Conservation (phyloP, 441 rosid species). For the Gossypium lobatum region DNA sequence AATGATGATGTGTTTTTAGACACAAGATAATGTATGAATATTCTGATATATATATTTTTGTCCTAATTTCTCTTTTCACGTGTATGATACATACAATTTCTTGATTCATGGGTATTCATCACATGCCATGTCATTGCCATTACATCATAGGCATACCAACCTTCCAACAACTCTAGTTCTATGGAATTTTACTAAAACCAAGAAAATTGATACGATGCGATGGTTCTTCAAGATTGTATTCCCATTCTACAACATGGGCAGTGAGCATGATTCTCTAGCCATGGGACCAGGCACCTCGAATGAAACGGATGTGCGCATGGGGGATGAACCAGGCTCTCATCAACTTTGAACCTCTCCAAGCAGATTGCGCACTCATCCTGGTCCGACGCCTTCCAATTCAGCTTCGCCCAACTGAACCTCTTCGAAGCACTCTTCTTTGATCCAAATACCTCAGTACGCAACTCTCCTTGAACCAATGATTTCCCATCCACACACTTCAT, state of each 20-base stretch:
- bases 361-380: conserved; percentile 72
- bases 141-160: background rate
- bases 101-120: background rate
- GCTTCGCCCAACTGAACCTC: conserved; percentile 42
- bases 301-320: conserved; percentile 80
- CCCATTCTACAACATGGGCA: conserved; percentile 77
- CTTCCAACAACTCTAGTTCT: conserved; percentile 21
- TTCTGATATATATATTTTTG: too few relatives aligned
- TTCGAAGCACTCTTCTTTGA: conserved; percentile 32
- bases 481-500: conserved; percentile 12
- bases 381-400: conserved; percentile 49
- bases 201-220: background rate
- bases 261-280: conserved; percentile 53
- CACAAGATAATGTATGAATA: too few relatives aligned
- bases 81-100: background rate
- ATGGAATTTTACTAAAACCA: background rate
- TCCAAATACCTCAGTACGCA: conserved; percentile 39
- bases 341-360: conserved; percentile 48
- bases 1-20: too few relatives aligned
- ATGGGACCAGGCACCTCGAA: conserved; percentile 53
- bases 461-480: conserved; percentile 17
- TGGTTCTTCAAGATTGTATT: conserved; percentile 21
- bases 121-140: background rate
- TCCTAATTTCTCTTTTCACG: background rate
- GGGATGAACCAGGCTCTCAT: conserved; percentile 49